Percentiles rank a stretch among this genome's conserved stretches.
phyloP scores from a whole-genome alignment of 1,284 basidiomycete species.

The Mrakiaceae sp. region DNA sequence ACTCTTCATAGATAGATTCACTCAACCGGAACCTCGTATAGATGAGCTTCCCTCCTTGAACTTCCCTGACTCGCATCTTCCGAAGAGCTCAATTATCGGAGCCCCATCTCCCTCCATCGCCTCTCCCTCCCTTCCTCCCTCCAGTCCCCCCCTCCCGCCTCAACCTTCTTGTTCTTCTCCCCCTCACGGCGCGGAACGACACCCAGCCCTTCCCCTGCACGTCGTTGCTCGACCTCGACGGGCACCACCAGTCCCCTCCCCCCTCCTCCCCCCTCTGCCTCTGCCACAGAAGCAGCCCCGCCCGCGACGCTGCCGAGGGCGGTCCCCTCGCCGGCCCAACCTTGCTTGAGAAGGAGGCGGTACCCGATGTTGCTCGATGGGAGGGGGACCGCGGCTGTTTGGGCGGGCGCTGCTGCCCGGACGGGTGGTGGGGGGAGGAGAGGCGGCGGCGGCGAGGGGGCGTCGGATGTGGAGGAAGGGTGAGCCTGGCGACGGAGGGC shows the following conservation, averaged over 20 bases:
- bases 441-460: not conserved
- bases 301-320: not conserved
- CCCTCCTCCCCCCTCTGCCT: not conserved
- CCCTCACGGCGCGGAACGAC: not conserved
- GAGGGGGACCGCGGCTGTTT: not conserved
- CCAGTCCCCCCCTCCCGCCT: not conserved
- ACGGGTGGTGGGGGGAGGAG: not conserved
- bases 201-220: constrained; percentile 7
- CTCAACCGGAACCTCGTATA: too few relatives aligned
- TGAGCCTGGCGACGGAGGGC: too few relatives aligned
- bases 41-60: too few relatives aligned
- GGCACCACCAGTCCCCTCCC: not conserved
- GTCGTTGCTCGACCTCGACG: not conserved
- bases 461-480: too few relatives aligned
- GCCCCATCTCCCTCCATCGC: constrained; percentile 9
- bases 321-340: not conserved
- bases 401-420: not conserved
- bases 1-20: too few relatives aligned
- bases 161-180: not conserved
- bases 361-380: constrained; percentile 4
- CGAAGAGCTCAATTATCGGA: too few relatives aligned
- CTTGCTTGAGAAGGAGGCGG: constrained; percentile 1
- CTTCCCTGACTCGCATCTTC: too few relatives aligned
- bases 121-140: constrained; percentile 7
- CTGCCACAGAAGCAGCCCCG: not conserved